Conservation (phyloP, 2,329 filamentous ascomycete genomes). For the Penicillium sp. region DNA sequence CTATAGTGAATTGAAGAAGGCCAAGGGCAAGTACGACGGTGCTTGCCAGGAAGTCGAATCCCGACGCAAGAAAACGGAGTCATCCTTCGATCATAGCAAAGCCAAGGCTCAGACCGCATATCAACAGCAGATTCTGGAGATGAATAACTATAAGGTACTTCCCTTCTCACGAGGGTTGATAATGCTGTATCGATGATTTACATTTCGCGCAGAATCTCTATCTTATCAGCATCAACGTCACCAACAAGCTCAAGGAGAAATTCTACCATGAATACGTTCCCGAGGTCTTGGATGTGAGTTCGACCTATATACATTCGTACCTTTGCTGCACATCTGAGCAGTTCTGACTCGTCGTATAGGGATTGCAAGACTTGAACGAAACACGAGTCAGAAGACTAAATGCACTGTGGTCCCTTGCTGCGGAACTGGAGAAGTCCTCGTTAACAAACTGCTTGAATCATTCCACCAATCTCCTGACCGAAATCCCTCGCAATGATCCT, state of each 20-base stretch:
- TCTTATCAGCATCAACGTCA: constrained; percentile 91
- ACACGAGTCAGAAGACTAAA: constrained; percentile 85
- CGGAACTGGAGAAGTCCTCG: constrained; percentile 77
- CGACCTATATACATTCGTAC: not conserved
- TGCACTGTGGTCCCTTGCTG: constrained; percentile 78
- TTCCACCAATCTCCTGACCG: constrained; percentile 71
- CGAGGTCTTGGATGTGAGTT: constrained; percentile 80
- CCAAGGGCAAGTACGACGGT: constrained; percentile 89
- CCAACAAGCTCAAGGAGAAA: constrained; percentile 95
- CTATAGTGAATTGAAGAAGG: constrained; percentile 84
- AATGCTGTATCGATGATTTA: constrained; percentile 24
- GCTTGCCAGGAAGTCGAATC: constrained; percentile 94
- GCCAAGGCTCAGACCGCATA: constrained; percentile 87
- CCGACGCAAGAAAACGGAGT: constrained; percentile 91
- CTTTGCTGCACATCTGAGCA: not conserved
- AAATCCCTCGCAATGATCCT: constrained; percentile 86
- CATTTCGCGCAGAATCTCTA: constrained; percentile 74
- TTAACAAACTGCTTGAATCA: constrained; percentile 73
- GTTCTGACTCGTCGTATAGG: constrained; percentile 41
- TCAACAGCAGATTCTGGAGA: constrained; percentile 88
- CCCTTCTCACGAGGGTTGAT: not conserved
- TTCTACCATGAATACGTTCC: constrained; percentile 98
- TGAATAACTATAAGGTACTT: constrained; percentile 83
- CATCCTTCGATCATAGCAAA: constrained; percentile 83
- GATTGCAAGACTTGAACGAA: constrained; percentile 88